phyloP scores from a whole-genome alignment of 192 early-diverging fungal species.

The Gorgonomyces haynaldii region DNA sequence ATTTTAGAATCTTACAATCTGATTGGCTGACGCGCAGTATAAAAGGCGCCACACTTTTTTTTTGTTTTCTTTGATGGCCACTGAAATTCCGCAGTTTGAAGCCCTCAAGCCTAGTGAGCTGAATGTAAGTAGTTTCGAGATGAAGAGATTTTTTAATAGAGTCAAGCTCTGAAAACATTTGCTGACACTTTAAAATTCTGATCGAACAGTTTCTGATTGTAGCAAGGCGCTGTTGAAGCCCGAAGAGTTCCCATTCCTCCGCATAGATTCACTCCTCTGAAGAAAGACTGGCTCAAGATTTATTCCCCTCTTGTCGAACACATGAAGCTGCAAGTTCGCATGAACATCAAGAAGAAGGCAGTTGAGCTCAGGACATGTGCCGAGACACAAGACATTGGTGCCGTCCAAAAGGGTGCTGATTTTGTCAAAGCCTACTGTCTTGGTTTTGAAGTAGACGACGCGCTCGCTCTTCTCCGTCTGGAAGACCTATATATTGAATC shows the following conservation, averaged over 20 bases:
- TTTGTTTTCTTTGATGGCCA: too few species aligned
- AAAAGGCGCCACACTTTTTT: too few species aligned
- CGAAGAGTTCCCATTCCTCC: slow-evolving; percentile 89
- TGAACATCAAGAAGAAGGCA: slow-evolving; percentile 80
- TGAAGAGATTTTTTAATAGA: neutral
- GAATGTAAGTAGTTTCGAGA: neutral
- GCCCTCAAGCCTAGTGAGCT: slow-evolving; percentile 6
- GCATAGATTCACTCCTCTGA: slow-evolving; percentile 82
- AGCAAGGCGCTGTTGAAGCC: slow-evolving; percentile 19
- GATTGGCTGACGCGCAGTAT: too few species aligned
- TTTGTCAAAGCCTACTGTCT: slow-evolving; percentile 89
- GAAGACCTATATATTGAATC: slow-evolving; percentile 95
- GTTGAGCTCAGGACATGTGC: slow-evolving; percentile 82
- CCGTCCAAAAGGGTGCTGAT: slow-evolving; percentile 93
- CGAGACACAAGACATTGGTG: slow-evolving; percentile 75
- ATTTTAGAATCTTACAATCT: too few species aligned
- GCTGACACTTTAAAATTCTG: neutral
- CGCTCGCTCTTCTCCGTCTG: slow-evolving; percentile 84
- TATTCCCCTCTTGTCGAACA: slow-evolving; percentile 95
- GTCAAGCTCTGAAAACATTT: neutral
- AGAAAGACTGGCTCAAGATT: slow-evolving; percentile 88
- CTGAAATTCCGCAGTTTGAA: neutral
- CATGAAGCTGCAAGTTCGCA: slow-evolving; percentile 87
- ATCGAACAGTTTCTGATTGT: neutral
- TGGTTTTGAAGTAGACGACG: slow-evolving; percentile 89